These are phyloP conservation scores for Fusarium sp. DNA, from an alignment of 2,329 filamentous ascomycete genomes.

Conservation along the genomic window DNA sequence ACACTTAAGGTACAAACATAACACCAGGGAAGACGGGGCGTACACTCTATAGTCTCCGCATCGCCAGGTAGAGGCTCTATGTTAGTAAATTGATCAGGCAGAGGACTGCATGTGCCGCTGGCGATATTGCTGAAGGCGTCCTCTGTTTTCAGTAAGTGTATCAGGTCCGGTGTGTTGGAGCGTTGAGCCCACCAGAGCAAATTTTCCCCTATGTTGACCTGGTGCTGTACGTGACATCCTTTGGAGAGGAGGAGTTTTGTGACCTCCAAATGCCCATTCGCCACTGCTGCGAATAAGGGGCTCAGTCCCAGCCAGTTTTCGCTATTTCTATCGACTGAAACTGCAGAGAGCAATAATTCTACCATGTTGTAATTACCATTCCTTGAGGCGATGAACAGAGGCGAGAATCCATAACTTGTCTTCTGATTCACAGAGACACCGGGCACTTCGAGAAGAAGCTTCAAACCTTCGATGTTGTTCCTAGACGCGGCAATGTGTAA, in stretches of 20 bases:
- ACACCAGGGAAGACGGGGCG: accelerated
- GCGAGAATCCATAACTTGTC: accelerated
- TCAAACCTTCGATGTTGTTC: accelerated
- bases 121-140: accelerated
- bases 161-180: accelerated
- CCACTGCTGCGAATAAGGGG: background rate
- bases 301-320: accelerated
- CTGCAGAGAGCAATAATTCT: accelerated
- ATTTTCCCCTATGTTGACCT: background rate
- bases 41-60: accelerated
- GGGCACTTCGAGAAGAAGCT: accelerated
- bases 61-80: accelerated
- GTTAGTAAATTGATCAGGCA: accelerated
- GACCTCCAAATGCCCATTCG: background rate
- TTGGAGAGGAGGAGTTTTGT: background rate
- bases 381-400: background rate
- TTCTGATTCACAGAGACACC: accelerated
- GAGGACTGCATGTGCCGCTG: accelerated
- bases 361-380: accelerated
- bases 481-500: accelerated
- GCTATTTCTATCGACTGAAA: accelerated
- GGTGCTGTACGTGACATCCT: accelerated
- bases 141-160: background rate
- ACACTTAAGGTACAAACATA: background rate
- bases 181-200: background rate